Evolutionary conservation across 306 rosid species (phyloP), one percentile per base, ranked within the genome.

Genomic region (Citrullus colocynthis): DNA sequence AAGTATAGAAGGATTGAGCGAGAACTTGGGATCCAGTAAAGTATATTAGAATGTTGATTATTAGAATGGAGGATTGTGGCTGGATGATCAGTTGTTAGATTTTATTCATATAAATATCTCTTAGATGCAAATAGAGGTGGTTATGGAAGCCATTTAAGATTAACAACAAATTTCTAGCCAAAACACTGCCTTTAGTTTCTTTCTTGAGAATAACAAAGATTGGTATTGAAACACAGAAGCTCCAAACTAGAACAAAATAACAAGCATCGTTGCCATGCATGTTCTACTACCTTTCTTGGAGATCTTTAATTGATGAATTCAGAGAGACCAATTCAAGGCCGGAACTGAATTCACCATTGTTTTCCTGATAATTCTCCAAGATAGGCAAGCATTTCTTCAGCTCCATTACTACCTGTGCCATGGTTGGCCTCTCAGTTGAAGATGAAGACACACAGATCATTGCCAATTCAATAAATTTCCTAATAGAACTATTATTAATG

Each of bases 401-500:
- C 65, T 85, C 86, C 15, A 41, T 45, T 82, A 87, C 88, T 7
- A 88, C 84, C 41, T 72, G 61, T 51, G 81, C 79, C 87, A 91
- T 89, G 80, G 32, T 69, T 41, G 90, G 95, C 90, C 93, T 84
- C 20, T 11, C 41, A 2, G 18, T 44, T 51, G 86, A 74, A 20
- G 9, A 11, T 4, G 32, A 12, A 60, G 85, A 80, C 1, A 80
- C 88, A 77, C 83, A 91, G 49, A 79, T 81, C 89, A 87, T 80
- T 64, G 86, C 89, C 70, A 80, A n/a, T 37, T 90, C 93, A 36
- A 87, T 75, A 34, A 77, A 81, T 82, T 76, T 88, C 88, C 87
- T 86, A 2, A 44, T 83, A 42, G 86, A 85, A 39, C 16, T 66
- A 15, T 17, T 80, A 17, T 80, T 71, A 57, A 62, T 85, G 4